Evolutionary conservation across 208 protist genomes (phyloP).

Genomic region (Wallacemonas sp.): DNA sequence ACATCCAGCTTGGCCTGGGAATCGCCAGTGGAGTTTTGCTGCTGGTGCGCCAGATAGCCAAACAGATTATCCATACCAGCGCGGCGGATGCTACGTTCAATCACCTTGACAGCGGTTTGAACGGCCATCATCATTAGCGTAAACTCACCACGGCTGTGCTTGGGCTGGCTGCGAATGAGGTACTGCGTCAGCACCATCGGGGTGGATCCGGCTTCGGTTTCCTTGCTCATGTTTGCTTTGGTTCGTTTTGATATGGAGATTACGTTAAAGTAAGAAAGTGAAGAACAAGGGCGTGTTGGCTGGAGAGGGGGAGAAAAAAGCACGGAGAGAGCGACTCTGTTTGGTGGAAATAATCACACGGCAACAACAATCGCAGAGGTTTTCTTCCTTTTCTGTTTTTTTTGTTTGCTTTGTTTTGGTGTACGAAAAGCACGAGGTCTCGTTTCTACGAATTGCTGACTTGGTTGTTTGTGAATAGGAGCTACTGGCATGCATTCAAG

Average conservation of each 20-base stretch:
- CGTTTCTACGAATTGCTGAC: too few species aligned
- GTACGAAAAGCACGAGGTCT: too few species aligned
- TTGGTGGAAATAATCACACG: background rate
- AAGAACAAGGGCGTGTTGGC: background rate
- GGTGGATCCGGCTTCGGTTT: slow-evolving; percentile 18
- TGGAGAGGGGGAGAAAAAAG: background rate
- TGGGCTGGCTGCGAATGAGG: slow-evolving; percentile 80
- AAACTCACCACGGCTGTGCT: slow-evolving; percentile 77
- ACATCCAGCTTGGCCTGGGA: slow-evolving; percentile 88
- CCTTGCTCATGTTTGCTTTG: slow-evolving; percentile 20
- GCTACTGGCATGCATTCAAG: too few species aligned
- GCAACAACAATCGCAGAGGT: too few species aligned
- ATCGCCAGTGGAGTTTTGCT: slow-evolving; percentile 78
- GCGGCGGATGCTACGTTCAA: slow-evolving; percentile 85
- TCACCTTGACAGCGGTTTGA: slow-evolving; percentile 86
- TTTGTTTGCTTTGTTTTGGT: too few species aligned
- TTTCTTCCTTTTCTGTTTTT: too few species aligned
- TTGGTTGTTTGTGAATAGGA: too few species aligned
- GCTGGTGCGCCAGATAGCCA: slow-evolving; percentile 58
- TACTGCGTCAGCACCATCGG: slow-evolving; percentile 84
- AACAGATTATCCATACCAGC: slow-evolving; percentile 86
- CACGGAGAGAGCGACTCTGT: background rate
- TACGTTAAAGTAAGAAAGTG: background rate
- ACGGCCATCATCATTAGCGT: slow-evolving; percentile 92
- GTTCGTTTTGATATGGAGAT: background rate